Evolutionary conservation across 2,329 filamentous ascomycete genomes (phyloP).

Genomic region (Trichoderma cornu-damae): DNA sequence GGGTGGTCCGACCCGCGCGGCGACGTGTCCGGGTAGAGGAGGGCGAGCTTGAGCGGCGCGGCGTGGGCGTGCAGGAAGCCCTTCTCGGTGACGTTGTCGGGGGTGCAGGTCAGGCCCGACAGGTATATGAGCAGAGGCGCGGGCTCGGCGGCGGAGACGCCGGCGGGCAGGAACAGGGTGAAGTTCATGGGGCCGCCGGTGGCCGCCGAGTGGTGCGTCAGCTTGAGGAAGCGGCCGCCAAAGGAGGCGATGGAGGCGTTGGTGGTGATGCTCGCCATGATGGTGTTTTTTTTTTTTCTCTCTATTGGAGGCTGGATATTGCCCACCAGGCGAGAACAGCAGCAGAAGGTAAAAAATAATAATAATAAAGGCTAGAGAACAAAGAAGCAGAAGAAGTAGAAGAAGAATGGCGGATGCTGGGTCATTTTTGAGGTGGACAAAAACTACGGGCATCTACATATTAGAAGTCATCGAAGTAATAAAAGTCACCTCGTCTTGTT

Average conservation of each 20-base stretch:
- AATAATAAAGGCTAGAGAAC: no score
- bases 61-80: constrained; percentile 90
- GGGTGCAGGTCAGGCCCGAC: constrained; percentile 89
- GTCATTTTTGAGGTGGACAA: background rate
- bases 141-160: constrained; percentile 48
- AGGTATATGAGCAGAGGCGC: constrained; percentile 89
- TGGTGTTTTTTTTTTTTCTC: no score
- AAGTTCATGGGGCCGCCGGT: constrained; percentile 87
- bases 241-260: constrained; percentile 87
- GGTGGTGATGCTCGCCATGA: constrained; percentile 50
- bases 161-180: constrained; percentile 83
- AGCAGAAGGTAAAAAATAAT: background rate
- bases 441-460: background rate
- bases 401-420: background rate
- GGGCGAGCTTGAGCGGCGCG: constrained; percentile 74
- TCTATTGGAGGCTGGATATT: background rate
- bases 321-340: background rate
- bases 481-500: background rate
- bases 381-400: background rate
- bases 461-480: background rate
- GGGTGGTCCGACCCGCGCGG: constrained; percentile 76
- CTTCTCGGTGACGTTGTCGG: constrained; percentile 75
- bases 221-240: constrained; percentile 91
- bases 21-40: constrained; percentile 92
- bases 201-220: constrained; percentile 72